Evolutionary conservation across 352 stramenopile genomes (phyloP).

Genomic region (Hyaloperonospora brassicae): DNA sequence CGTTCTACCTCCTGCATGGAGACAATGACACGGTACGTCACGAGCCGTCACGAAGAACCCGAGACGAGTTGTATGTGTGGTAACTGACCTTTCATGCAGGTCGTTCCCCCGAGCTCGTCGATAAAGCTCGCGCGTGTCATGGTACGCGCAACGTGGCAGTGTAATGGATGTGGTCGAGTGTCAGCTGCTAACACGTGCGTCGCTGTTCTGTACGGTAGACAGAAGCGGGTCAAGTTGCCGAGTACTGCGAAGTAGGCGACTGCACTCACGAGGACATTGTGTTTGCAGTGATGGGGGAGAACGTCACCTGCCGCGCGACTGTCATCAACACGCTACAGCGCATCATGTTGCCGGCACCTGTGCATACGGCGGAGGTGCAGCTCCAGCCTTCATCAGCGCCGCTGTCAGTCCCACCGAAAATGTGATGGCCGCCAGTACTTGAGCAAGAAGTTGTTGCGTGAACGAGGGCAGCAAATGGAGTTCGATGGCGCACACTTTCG

Average conservation of each 20-base stretch:
- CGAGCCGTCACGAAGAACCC: neutral
- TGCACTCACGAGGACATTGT: slow-evolving; percentile 62
- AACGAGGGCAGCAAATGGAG: too few relatives aligned
- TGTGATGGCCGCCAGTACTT: neutral
- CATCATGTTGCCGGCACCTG: slow-evolving; percentile 20
- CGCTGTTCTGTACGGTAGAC: slow-evolving; percentile 17
- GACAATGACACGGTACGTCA: slow-evolving; percentile 33
- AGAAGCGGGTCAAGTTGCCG: slow-evolving; percentile 31
- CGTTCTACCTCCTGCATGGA: slow-evolving; percentile 54
- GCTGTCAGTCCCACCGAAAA: slow-evolving; percentile 9
- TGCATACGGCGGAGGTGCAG: neutral
- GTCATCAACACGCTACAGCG: slow-evolving; percentile 35
- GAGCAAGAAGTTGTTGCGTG: too few relatives aligned
- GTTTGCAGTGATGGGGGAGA: slow-evolving; percentile 65
- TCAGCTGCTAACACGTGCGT: slow-evolving; percentile 4
- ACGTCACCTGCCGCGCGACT: slow-evolving; percentile 32
- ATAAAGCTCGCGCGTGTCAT: slow-evolving; percentile 41
- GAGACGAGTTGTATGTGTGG: neutral
- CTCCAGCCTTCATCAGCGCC: slow-evolving; percentile 1
- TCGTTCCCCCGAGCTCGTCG: slow-evolving; percentile 51
- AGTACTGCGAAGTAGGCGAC: slow-evolving; percentile 36
- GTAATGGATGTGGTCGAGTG: neutral
- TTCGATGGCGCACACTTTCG: too few relatives aligned
- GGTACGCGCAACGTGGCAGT: slow-evolving; percentile 21
- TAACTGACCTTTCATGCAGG: slow-evolving; percentile 14